Evolutionary conservation across 306 rosid genomes (phyloP).

Genomic region (Parietaria judaica): DNA sequence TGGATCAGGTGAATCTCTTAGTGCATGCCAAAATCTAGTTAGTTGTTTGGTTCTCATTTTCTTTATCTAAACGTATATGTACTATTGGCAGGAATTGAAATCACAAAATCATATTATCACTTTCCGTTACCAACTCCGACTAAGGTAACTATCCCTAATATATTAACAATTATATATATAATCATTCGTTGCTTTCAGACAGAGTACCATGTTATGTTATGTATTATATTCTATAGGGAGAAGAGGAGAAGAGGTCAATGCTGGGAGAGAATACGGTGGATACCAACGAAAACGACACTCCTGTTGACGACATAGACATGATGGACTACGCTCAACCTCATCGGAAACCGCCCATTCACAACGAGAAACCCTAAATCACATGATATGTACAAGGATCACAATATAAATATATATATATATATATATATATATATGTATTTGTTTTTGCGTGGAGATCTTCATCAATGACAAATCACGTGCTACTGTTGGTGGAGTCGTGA

Average conservation of each 20-base stretch:
- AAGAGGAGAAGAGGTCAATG: conserved; percentile 28
- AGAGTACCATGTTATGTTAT: background rate
- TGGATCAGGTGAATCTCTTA: too few relatives aligned
- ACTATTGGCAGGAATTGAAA: conserved; percentile 29
- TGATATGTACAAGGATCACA: background rate
- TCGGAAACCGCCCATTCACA: conserved; percentile 88
- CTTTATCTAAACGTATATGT: background rate
- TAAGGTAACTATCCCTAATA: conserved; percentile 30
- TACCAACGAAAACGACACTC: background rate
- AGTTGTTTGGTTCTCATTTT: too few relatives aligned
- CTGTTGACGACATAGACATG: conserved; percentile 39
- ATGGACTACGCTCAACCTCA: conserved; percentile 82
- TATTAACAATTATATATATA: too few relatives aligned
- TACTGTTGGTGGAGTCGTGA: too few relatives aligned
- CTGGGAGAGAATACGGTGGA: conserved; percentile 24
- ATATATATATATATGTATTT: background rate
- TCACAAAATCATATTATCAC: conserved; percentile 13
- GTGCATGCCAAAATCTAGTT: too few relatives aligned
- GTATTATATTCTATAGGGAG: conserved; percentile 15
- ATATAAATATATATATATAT: background rate
- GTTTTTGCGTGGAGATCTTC: background rate
- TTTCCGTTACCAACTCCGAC: conserved; percentile 9
- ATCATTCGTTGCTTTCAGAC: too few relatives aligned
- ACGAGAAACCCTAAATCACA: conserved; percentile 38
- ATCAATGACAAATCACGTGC: too few relatives aligned